phyloP scores from a whole-genome alignment of 352 stramenopile genomes.

The Globisporangium nagaii region DNA sequence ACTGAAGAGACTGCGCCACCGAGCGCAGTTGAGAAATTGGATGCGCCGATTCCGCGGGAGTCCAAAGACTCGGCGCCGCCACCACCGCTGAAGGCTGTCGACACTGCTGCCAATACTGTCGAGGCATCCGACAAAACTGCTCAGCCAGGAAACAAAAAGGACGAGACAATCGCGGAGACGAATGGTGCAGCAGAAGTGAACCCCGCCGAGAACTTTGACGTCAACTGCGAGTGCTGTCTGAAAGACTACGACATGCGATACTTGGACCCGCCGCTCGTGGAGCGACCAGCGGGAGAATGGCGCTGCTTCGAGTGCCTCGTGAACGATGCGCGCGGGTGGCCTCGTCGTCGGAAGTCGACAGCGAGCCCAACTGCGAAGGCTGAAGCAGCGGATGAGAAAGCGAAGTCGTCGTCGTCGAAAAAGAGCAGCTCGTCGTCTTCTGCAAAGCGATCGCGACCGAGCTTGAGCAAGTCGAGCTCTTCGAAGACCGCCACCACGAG shows the following conservation, averaged over 20 bases:
- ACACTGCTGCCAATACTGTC: slow-evolving; percentile 12
- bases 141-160: neutral
- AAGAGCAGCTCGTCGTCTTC: slow-evolving; percentile 37
- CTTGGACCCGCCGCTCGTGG: slow-evolving; percentile 69
- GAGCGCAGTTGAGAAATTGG: neutral
- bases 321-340: slow-evolving; percentile 81
- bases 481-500: slow-evolving; percentile 28
- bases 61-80: neutral
- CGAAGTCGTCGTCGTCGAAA: slow-evolving; percentile 10
- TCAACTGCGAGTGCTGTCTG: slow-evolving; percentile 72
- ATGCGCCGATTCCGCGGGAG: neutral
- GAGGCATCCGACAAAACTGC: slow-evolving; percentile 6
- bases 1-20: neutral
- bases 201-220: slow-evolving; percentile 53
- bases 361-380: slow-evolving; percentile 13
- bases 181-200: neutral
- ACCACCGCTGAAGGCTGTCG: slow-evolving; percentile 4
- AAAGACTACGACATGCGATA: slow-evolving; percentile 84
- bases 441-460: slow-evolving; percentile 32
- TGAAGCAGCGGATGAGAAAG: slow-evolving; percentile 10
- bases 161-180: neutral
- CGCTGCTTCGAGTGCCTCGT: slow-evolving; percentile 86
- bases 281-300: slow-evolving; percentile 74
- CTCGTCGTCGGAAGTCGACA: slow-evolving; percentile 39
- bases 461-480: slow-evolving; percentile 28